Percentiles rank a stretch among this genome's conserved stretches.
phyloP scores from a whole-genome alignment of 306 rosid genomes.

The Ormosia semicastrata region DNA sequence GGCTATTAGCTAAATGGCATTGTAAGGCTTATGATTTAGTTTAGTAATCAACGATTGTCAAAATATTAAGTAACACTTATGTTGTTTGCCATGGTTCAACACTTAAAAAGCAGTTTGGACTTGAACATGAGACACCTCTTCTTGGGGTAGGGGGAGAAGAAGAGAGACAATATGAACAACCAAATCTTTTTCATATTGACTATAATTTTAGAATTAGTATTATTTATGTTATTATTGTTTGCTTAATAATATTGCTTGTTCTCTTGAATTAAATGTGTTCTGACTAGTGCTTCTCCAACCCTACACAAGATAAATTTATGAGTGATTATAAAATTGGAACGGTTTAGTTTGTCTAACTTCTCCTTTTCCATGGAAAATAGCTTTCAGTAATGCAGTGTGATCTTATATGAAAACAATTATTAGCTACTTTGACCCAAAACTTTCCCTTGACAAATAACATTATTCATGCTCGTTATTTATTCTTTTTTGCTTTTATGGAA shows the following conservation, averaged over 20 bases:
- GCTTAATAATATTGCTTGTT: not conserved
- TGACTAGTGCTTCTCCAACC: not conserved
- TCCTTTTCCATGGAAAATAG: not conserved
- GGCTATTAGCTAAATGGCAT: not conserved
- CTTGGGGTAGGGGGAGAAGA: too few relatives aligned
- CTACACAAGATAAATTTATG: not conserved
- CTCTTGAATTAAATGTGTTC: not conserved
- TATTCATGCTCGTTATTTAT: slow-evolving; percentile 13
- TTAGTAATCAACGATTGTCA: not conserved
- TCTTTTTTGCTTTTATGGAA: slow-evolving; percentile 5
- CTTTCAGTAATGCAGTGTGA: not conserved
- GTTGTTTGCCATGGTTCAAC: too few relatives aligned
- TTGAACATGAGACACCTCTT: too few relatives aligned
- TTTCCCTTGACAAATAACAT: slow-evolving; percentile 14
- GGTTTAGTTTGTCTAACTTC: not conserved
- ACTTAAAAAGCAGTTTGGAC: too few relatives aligned
- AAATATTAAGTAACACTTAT: not conserved
- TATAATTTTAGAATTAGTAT: not conserved
- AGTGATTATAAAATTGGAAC: not conserved
- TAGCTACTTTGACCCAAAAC: not conserved
- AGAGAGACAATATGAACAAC: too few relatives aligned
- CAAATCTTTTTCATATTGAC: not conserved
- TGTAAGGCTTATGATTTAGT: not conserved
- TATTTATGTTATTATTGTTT: not conserved
- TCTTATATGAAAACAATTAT: not conserved